A percentile compares a stretch with the other conserved stretches of the same genome.
Conservation (phyloP, 2,329 filamentous ascomycete genomes). For the Emericellopsis cladophorae region DNA sequence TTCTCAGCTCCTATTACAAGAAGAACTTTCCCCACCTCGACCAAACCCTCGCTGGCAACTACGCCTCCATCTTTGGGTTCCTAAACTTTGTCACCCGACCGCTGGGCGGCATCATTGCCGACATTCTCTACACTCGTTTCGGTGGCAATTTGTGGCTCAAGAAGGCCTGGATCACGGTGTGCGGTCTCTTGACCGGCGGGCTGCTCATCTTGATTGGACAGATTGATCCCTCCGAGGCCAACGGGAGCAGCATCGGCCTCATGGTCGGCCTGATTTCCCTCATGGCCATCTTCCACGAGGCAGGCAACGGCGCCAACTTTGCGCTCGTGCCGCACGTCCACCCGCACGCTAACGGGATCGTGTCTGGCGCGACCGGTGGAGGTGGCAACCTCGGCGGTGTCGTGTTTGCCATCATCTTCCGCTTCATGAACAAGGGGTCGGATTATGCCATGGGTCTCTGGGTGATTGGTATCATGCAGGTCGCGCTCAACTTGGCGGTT, state of each 20-base stretch:
- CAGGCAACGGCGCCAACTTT: slow-evolving; percentile 78
- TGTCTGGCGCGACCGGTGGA: slow-evolving; percentile 69
- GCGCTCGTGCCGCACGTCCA: slow-evolving; percentile 78
- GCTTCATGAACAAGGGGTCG: slow-evolving; percentile 50
- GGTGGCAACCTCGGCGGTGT: slow-evolving; percentile 77
- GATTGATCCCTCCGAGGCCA: slow-evolving; percentile 46
- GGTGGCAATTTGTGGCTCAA: slow-evolving; percentile 20
- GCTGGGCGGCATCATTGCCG: slow-evolving; percentile 45
- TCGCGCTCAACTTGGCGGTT: slow-evolving; percentile 56
- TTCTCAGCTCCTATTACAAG: slow-evolving; percentile 46
- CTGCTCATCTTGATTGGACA: slow-evolving; percentile 49
- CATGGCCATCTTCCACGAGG: slow-evolving; percentile 73
- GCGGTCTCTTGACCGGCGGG: slow-evolving; percentile 50
- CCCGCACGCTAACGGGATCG: slow-evolving; percentile 64
- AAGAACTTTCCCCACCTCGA: slow-evolving; percentile 45
- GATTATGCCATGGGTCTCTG: slow-evolving; percentile 62
- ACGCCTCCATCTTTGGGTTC: slow-evolving; percentile 64
- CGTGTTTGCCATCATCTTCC: slow-evolving; percentile 58
- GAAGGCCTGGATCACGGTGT: slow-evolving; percentile 30
- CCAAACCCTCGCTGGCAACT: slow-evolving; percentile 43
- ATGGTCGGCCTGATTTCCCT: slow-evolving; percentile 70
- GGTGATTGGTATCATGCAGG: slow-evolving; percentile 69
- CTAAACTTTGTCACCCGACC: slow-evolving; percentile 59
- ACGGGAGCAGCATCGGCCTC: slow-evolving; percentile 24
- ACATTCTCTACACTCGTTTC: slow-evolving; percentile 30